phyloP scores from a whole-genome alignment of 139 green algal species.

The Chlorella sp. region DNA sequence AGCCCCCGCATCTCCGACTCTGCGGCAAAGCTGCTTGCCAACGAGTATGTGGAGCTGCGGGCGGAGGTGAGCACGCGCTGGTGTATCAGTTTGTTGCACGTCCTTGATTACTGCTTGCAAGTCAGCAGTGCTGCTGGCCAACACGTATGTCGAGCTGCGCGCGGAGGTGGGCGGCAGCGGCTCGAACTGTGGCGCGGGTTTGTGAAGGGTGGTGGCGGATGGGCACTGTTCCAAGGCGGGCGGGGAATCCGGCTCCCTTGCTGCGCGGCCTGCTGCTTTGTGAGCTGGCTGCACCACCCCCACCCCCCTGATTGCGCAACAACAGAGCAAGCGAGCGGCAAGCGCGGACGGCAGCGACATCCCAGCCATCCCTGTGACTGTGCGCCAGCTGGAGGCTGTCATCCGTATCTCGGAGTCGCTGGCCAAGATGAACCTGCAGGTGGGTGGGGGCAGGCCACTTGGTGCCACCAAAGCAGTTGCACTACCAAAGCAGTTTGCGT shows the following conservation, averaged over 20 bases:
- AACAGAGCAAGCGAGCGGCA: slow-evolving; percentile 59
- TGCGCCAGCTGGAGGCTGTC: slow-evolving; percentile 97
- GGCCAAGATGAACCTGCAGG: slow-evolving; percentile 91
- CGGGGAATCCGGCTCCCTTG: no score
- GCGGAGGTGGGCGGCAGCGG: slow-evolving; percentile 61
- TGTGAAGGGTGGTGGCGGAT: no score
- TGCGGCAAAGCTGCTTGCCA: slow-evolving; percentile 74
- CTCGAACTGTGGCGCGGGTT: no score
- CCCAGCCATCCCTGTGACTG: slow-evolving; percentile 92
- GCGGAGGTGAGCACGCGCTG: slow-evolving; percentile 77
- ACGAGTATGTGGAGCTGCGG: slow-evolving; percentile 92
- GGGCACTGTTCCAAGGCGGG: no score
- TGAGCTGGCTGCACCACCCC: no score
- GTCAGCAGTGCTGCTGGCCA: background rate
- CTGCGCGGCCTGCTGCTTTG: no score
- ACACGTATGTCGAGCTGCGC: slow-evolving; percentile 88
- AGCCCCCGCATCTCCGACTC: slow-evolving; percentile 80
- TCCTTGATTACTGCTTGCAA: no score
- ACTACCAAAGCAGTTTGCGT: no score
- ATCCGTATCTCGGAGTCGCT: slow-evolving; percentile 93
- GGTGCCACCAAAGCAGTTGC: no score
- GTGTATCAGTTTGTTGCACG: no score
- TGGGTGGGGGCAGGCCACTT: background rate
- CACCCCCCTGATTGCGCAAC: no score
- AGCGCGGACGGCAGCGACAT: slow-evolving; percentile 58